These are phyloP conservation scores for Podospora pseudocomata DNA, from an alignment of 495 filamentous ascomycete genomes.

Conservation along the genomic window DNA sequence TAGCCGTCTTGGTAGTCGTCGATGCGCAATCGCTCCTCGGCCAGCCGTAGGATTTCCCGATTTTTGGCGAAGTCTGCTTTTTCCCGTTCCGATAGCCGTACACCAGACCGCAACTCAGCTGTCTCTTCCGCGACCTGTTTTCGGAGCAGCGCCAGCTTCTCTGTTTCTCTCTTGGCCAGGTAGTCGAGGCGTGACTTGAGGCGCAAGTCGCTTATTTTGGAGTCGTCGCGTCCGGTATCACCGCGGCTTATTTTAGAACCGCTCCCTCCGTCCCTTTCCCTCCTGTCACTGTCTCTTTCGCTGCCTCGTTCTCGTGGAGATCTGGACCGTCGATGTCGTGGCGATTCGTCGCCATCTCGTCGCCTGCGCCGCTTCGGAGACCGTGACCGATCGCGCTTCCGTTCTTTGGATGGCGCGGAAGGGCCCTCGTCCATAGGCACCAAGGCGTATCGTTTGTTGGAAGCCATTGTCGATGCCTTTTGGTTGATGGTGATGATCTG, in stretches of 20 bases:
- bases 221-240: slow-evolving; percentile 27
- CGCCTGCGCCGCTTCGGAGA: slow-evolving; percentile 34
- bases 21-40: slow-evolving; percentile 81
- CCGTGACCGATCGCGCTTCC: slow-evolving; percentile 43
- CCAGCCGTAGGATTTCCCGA: slow-evolving; percentile 77
- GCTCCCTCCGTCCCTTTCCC: slow-evolving; percentile 15
- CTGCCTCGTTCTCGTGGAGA: slow-evolving; percentile 10
- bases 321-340: slow-evolving; percentile 27
- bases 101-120: slow-evolving; percentile 74
- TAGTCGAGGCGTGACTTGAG: slow-evolving; percentile 88
- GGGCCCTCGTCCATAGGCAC: slow-evolving; percentile 80
- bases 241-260: slow-evolving; percentile 6
- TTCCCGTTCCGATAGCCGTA: slow-evolving; percentile 69
- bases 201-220: slow-evolving; percentile 69
- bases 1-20: slow-evolving; percentile 94
- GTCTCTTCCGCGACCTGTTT: slow-evolving; percentile 92
- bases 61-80: slow-evolving; percentile 91
- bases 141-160: slow-evolving; percentile 76
- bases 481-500: neutral
- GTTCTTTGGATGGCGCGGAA: slow-evolving; percentile 51
- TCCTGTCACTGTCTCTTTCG: neutral
- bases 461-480: slow-evolving; percentile 33
- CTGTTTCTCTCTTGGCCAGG: slow-evolving; percentile 83
- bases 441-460: slow-evolving; percentile 68
- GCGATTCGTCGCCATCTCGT: slow-evolving; percentile 28